phyloP scores from a whole-genome alignment of 1,284 basidiomycete genomes.

The Uromyces viciae-fabae region DNA sequence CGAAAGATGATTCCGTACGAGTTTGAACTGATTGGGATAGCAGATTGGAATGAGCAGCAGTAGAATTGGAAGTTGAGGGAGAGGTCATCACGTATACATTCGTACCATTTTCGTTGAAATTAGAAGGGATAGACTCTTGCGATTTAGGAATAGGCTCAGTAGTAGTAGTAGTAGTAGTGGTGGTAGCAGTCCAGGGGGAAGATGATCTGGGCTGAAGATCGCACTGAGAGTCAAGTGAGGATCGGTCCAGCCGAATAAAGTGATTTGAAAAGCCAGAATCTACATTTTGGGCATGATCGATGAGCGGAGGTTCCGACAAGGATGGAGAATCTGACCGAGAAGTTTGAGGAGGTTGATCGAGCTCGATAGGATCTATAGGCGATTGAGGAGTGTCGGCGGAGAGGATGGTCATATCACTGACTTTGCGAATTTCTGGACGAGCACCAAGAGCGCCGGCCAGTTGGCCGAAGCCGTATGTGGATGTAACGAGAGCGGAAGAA shows the following conservation, averaged over 20 bases:
- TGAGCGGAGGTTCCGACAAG: neutral
- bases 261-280: neutral
- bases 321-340: neutral
- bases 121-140: conserved; percentile 6
- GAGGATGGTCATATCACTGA: conserved; percentile 44
- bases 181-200: conserved; percentile 5
- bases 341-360: conserved; percentile 10
- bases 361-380: conserved; percentile 16
- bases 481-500: neutral
- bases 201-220: neutral
- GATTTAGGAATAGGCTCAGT: neutral
- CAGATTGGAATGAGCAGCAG: neutral
- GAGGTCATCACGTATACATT: neutral
- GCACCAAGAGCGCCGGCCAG: conserved; percentile 33
- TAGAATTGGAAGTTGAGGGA: neutral
- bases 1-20: neutral
- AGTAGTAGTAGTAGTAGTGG: conserved; percentile 1
- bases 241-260: conserved; percentile 7
- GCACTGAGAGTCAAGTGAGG: neutral
- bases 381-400: neutral
- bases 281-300: neutral
- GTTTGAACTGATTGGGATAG: neutral
- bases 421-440: conserved; percentile 41
- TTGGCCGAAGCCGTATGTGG: conserved; percentile 33
- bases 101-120: neutral